Base-by-base conservation (phyloP, 2,329 filamentous ascomycete species). In the Xylariaceae sp. region DNA sequence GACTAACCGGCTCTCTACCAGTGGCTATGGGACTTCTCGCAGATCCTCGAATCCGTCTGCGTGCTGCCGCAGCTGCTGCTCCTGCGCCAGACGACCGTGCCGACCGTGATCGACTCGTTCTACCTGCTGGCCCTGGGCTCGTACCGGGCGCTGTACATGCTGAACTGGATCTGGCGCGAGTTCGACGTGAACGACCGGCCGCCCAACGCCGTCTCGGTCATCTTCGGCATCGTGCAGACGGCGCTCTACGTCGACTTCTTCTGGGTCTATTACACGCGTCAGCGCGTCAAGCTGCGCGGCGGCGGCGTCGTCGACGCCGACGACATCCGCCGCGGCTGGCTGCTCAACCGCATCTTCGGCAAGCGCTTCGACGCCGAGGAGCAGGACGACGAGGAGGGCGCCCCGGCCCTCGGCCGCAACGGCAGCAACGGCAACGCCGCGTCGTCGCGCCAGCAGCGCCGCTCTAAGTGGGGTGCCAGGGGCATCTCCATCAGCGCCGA, bases 51-150 rank as follows among this genome's bases (percentile, higher is more conserved):
- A 76, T 93, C 91, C 32, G 85, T 96, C 58, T 95, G 90, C 73
- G 86, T 97, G 32, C 86, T 98, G 19, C 93, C 93, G 0, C 93
- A 98, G 73, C 87, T 98, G 1, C 84, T 97, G 5, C 87, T 97
- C 43, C 85, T 98, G 14, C 90, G 93, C 57, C 92, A 97, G 74
- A 97, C 93, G n/a, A 92, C 88, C 21, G 91, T 97, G 0, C 93
- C 93, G 0, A 98, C 93, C 47, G 93, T 97, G 45, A 93, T 98
- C 75, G 91, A 96, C 73, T 96, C 91, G n/a, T 96, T 90, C 77
- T 98, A 98, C 74, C 89, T 98, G 52, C 79, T 95, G 48, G 87
- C 91, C 0, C 84, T 97, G 1, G 93, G 93, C 37, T 88, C 88
- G 12, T 98, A 97, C 76, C 90, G 93, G 54, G 90, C 81, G 47